Evolutionary conservation across 2,329 filamentous ascomycete genomes (phyloP), one percentile per base, ranked within the genome.

Genomic region (Teratosphaeria pseudoeucalypti): DNA sequence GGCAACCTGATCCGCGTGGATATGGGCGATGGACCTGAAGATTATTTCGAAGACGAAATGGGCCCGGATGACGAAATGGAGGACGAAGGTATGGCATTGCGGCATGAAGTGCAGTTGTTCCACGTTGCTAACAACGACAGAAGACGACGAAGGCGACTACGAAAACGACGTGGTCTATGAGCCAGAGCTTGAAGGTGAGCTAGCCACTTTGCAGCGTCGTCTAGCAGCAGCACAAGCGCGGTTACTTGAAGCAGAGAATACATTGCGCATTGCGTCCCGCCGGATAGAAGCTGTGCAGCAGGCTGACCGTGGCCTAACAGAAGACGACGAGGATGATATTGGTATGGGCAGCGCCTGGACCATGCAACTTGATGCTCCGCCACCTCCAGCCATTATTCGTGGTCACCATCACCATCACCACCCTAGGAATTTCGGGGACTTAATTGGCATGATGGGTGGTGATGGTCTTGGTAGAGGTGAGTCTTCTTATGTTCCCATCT

Each of bases 121-220:
- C 12, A 16, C 52, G 11, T 32, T 39, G 23, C 23, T 32, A 26
- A 34, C 58, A 56, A 43, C 69, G 67, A 78, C 76, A 65, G 75
- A 79, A 63, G 80, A 80, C 34, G 79, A 79, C n/a, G 89, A 90
- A 54, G 86, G 88, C 19, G 87, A 88, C 49, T 85, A 86, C 52
- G 84, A 86, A 26, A 83, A 85, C 34, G 83, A 85, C 16, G 81
- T 88, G 65, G 85, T 78, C 34, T 81, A 79, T 63, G 77, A 81
- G 67, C 77, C 77, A 34, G 78, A 77, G 26, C 68, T 77, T 56
- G 78, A 81, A 67, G 72, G 66, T 66, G 55, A 53, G 59, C 43
- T 49, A 49, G 43, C 43, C 43, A 23, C 43, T n/a, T 49, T 49
- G 43, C 43, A 49, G 43, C 43, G 43, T 23, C 43, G 43, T 49